Evolutionary conservation across 2,329 filamentous ascomycete species (phyloP).

Genomic region (Fusarium proliferatum): DNA sequence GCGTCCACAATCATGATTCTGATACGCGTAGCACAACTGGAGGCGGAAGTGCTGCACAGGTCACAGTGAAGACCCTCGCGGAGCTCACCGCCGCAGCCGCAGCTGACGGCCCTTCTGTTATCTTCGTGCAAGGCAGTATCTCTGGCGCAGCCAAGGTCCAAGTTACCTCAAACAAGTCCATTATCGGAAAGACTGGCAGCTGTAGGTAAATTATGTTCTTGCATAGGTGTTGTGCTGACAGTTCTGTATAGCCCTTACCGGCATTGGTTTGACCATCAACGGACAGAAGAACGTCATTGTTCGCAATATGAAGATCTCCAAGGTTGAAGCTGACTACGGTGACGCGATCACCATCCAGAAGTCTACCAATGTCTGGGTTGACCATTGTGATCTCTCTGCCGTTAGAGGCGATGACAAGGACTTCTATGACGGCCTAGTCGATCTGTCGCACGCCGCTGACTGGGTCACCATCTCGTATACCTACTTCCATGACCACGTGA

Average conservation of each 20-base stretch:
- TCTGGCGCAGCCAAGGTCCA: slow-evolving; percentile 40
- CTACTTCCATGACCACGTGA: slow-evolving; percentile 56
- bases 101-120: slow-evolving; percentile 20
- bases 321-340: slow-evolving; percentile 58
- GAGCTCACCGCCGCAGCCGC: slow-evolving; percentile 31
- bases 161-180: slow-evolving; percentile 39
- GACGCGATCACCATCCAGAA: slow-evolving; percentile 64
- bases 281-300: slow-evolving; percentile 63
- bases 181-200: slow-evolving; percentile 38
- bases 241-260: slow-evolving; percentile 8
- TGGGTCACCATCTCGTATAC: slow-evolving; percentile 56
- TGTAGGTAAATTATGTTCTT: neutral
- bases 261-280: slow-evolving; percentile 33
- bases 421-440: slow-evolving; percentile 57
- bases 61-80: slow-evolving; percentile 31
- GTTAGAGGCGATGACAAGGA: slow-evolving; percentile 55
- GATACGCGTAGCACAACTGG: slow-evolving; percentile 17
- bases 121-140: slow-evolving; percentile 37
- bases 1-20: fast-evolving
- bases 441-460: slow-evolving; percentile 58
- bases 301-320: slow-evolving; percentile 64
- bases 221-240: fast-evolving
- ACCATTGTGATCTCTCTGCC: slow-evolving; percentile 56
- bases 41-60: slow-evolving; percentile 20
- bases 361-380: slow-evolving; percentile 61